These are phyloP conservation scores for Ophiostoma ips DNA, from an alignment of 2,329 filamentous ascomycete genomes.

Conservation along the genomic window DNA sequence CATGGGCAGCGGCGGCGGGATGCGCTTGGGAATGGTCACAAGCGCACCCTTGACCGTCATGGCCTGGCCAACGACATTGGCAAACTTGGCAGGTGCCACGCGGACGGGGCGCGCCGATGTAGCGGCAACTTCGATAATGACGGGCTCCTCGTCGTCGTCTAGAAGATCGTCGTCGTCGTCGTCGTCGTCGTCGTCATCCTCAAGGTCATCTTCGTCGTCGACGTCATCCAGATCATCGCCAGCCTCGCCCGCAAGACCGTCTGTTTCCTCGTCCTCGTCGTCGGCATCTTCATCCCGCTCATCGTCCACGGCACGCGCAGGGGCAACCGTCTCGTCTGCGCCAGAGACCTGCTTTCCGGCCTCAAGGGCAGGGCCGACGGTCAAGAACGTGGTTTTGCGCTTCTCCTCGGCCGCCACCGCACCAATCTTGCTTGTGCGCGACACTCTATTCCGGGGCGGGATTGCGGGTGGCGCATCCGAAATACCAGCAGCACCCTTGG, in stretches of 20 bases:
- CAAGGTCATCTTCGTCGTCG: constrained; percentile 29
- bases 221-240: constrained; percentile 22
- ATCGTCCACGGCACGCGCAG: constrained; percentile 10
- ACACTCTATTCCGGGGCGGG: background rate
- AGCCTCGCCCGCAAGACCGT: constrained; percentile 25
- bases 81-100: constrained; percentile 48
- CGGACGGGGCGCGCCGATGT: constrained; percentile 42
- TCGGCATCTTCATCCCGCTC: constrained; percentile 22
- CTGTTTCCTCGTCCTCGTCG: constrained; percentile 34
- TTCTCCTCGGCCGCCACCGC: background rate
- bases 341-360: constrained; percentile 15
- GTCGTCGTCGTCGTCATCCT: constrained; percentile 24
- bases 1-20: constrained; percentile 62
- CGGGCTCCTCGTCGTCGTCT: constrained; percentile 44
- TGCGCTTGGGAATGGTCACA: constrained; percentile 71
- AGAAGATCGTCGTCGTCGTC: constrained; percentile 29
- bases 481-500: background rate
- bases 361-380: constrained; percentile 6
- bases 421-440: background rate
- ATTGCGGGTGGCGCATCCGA: background rate
- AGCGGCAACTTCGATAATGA: constrained; percentile 54
- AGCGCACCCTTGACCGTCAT: constrained; percentile 63
- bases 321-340: constrained; percentile 15
- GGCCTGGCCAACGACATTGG: constrained; percentile 42
- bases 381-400: background rate